Conservation (phyloP, 129 eudicot species). For the Solidago caesia region DNA sequence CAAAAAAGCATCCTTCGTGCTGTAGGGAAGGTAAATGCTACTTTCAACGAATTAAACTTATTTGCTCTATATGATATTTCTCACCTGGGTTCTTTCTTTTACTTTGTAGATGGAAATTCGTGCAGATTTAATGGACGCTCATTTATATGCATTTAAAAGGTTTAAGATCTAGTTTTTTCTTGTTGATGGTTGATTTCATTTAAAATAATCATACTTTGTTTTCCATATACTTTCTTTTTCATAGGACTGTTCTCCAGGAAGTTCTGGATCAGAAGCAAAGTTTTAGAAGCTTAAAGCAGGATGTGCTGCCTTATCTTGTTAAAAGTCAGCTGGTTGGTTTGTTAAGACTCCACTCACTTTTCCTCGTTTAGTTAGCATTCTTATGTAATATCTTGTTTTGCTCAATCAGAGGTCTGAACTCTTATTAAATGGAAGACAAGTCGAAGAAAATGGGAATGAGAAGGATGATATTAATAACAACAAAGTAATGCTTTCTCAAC, state of each 20-base stretch:
- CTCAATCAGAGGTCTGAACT: slow-evolving; percentile 67
- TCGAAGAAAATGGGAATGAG: slow-evolving; percentile 72
- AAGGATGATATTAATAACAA: slow-evolving; percentile 39
- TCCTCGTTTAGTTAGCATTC: neutral
- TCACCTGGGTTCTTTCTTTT: slow-evolving; percentile 15
- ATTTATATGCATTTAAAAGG: slow-evolving; percentile 97
- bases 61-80: slow-evolving; percentile 1
- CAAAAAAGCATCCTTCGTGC: slow-evolving; percentile 90
- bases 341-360: slow-evolving; percentile 7
- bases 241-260: slow-evolving; percentile 82
- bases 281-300: slow-evolving; percentile 80
- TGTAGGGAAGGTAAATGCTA: slow-evolving; percentile 66
- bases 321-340: slow-evolving; percentile 83
- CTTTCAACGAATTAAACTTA: too few species aligned
- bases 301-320: slow-evolving; percentile 89
- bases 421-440: slow-evolving; percentile 45
- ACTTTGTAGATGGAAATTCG: slow-evolving; percentile 81
- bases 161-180: slow-evolving; percentile 38
- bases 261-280: slow-evolving; percentile 70
- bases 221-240: slow-evolving; percentile 14
- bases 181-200: neutral
- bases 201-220: slow-evolving; percentile 5
- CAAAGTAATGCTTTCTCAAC: slow-evolving; percentile 75
- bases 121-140: slow-evolving; percentile 95
- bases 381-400: slow-evolving; percentile 22